Evolutionary conservation across 495 filamentous ascomycete genomes (phyloP), one percentile per base, ranked within the genome.

Genomic region (Hypoxylon fuscum): DNA sequence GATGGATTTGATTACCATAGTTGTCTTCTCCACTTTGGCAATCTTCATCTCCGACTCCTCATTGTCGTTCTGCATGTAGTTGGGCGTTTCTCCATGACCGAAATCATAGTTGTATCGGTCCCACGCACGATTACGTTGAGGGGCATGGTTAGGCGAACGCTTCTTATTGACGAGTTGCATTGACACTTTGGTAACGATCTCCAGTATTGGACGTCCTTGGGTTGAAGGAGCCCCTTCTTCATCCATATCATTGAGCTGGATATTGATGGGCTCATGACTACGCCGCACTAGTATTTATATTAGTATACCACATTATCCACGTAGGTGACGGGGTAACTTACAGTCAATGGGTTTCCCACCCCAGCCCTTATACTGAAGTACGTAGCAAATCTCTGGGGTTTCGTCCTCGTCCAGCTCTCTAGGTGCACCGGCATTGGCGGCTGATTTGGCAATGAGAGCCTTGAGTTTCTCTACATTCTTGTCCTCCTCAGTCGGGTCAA

Each of bases 1-100:
- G n/a, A 56, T 45, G 1, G 77, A 79, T 43, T 72, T 65, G 46
- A 79, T 75, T 3, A 72, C 34, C 74, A 79, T 78, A 35, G 51
- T 51, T 8, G 69, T 71, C 4, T 42, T 71, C 48, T 68, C 66
- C 5, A 53, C 48, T 12, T 50, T 61, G 47, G 51, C 31, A 22
- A 58, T 46, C 55, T 70, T 68, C 41, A 44, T 52, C 32, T 43
- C 55, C 4, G 53, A 15, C 10, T 49, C 40, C 34, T 55, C 50
- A n/a, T 61, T 55, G 14, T 27, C 46, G 25, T 44, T 40, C 29
- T 38, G 18, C n/a, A 0, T 11, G 15, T 53, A 31, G 17, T 21
- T 10, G 35, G 35, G n/a, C 18, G 32, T 12, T 0, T 35, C 17
- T 23, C 55, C 25, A 14, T 35, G 18, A 17, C 9, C 0, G 2